Evolutionary conservation across 768 basidiomycete species (phyloP), one percentile per base, ranked within the genome.

Genomic region (Paxillus rubicundulus): DNA sequence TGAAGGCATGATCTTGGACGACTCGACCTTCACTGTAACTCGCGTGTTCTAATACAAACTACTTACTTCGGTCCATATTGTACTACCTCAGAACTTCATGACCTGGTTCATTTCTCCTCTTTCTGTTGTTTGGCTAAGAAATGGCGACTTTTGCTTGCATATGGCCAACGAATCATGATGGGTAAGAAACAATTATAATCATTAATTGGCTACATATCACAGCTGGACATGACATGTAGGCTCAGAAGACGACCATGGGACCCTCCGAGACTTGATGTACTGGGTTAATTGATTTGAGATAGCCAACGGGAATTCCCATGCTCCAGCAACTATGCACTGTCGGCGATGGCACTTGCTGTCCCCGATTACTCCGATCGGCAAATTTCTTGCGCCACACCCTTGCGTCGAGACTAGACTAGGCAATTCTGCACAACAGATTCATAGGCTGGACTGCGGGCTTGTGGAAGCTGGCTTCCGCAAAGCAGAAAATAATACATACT

Each of bases 201-300:
- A 36, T 40, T 28, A 32, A 60, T 58, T 38, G 36, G 33, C 67
- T 69, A 69, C 65, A 71, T 51, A 66, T 59, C 70, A 64, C 52
- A 52, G 47, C 44, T 69, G 71, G 68, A 69, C 64, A 64, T 61
- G 66, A 66, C 20, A 62, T 60, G 61, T 53, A 70, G 69, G 70
- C 69, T 70, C 61, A 60, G 49, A 59, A 39, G 54, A 48, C 56
- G n/a, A 50, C 56, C 10, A 30, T 38, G 13, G 51, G 44, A 24
- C 52, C 62, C 41, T 58, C 59, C 63, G 8, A 72, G 67, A 32
- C 68, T 71, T 55, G 12, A 60, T 59, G 71, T 20, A 66, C 71
- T 71, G 66, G 68, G 71, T 53, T 72, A 72, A 61, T 72, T 71
- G 18, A 71, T 70, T 71, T 71, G 55, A 34, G 27, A 52, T 52